Base-by-base conservation (phyloP, 176 grass and related monocot genomes). In the Oryza glumipatula region DNA sequence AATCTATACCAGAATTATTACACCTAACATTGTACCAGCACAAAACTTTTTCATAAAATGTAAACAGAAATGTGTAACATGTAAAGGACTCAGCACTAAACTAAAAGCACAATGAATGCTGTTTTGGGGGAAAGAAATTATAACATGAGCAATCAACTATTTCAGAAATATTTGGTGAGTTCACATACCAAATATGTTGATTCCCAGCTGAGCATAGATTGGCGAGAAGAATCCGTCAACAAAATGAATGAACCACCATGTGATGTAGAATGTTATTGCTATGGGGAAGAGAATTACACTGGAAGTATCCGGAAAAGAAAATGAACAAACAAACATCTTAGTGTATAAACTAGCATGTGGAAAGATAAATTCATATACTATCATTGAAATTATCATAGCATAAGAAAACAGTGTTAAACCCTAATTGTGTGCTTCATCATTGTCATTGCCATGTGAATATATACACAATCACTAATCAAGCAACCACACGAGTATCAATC, bases 231-330 rank as follows among this genome's bases (percentile, higher is more conserved):
- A 97, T 23, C 94, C 94, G 88, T 97, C 94, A 92, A 94, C 91
- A 86, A 97, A 97, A 88, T 92, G 92, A 90, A 97, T 94, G 88
- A 97, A 97, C 94, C 94, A 97, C 94, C 94, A 97, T 35, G 94
- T 97, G 86, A 97, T 94, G 85, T 97, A 97, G 90, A 97, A 97
- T 51, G 94, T 97, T 82, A 97, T 88, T 35, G 94, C 94, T 82
- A 97, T 97, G 12, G 94, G 94, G 65, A 97, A 97, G 72, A 97
- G 89, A 86, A 97, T 97, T 38, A 97, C 92, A 67, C 94, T 97
- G 80, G 39, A 88, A 83, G 51, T 21, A 22, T 63, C 56, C 23
- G 19, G 65, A 68, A 80, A 69, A 84, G n/a, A 80, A 81, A 38
- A 72, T 22, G 33, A 46, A 0, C 10, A 68, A 17, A 82, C 74